Evolutionary conservation across 2,329 filamentous ascomycete species (phyloP).

Genomic region (Metarhizium humberi): DNA sequence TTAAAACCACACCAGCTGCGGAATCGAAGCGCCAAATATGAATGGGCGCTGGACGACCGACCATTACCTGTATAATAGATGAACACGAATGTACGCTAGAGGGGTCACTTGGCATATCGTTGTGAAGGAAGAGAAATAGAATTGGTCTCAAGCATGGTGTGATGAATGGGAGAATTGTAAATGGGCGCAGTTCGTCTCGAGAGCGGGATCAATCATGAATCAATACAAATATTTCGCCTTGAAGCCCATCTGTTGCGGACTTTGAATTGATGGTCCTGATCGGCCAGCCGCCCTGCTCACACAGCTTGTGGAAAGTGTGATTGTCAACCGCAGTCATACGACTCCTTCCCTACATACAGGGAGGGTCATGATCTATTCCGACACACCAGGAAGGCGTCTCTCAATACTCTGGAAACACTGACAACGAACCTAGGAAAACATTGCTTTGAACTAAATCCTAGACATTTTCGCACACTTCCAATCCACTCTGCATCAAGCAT

Average conservation of each 20-base stretch:
- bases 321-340: background rate
- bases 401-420: background rate
- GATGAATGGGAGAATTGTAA: background rate
- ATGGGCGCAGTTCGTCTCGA: background rate
- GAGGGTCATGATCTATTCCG: background rate
- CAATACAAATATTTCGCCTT: background rate
- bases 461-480: background rate
- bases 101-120: background rate
- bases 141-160: background rate
- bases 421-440: background rate
- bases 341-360: background rate
- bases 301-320: background rate
- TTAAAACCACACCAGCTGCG: background rate
- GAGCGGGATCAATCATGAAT: background rate
- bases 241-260: background rate
- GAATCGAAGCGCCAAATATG: background rate
- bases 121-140: background rate
- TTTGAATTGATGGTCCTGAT: background rate
- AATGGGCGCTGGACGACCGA: constrained; percentile 2
- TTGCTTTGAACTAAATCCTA: background rate
- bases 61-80: constrained; percentile 18
- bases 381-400: background rate
- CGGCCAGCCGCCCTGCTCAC: too few species aligned
- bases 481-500: background rate
- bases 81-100: constrained; percentile 4